Conservation (phyloP, 257 asterid species). For the Solanum stenotomum region DNA sequence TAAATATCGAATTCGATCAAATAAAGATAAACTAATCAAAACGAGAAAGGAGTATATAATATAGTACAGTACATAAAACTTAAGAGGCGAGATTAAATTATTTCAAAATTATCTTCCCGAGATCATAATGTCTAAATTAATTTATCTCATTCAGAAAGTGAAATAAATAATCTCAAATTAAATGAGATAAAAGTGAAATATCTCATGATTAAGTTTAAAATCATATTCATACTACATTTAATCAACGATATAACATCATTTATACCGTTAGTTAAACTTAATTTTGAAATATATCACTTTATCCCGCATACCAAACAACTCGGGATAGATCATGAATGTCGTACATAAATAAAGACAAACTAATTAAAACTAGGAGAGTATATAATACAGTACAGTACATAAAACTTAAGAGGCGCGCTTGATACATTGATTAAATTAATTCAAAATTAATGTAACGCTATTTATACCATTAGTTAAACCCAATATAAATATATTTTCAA, state of each 20-base stretch:
- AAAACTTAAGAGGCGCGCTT: too few relatives aligned
- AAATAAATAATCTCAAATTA: neutral
- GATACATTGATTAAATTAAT: too few relatives aligned
- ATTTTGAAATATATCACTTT: too few relatives aligned
- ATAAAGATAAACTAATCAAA: too few relatives aligned
- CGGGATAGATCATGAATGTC: neutral
- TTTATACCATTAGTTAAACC: too few relatives aligned
- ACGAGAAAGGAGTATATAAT: neutral
- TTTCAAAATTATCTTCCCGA: neutral
- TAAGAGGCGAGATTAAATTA: neutral
- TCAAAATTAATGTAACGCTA: too few relatives aligned
- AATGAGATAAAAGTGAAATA: neutral
- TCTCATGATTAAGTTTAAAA: neutral
- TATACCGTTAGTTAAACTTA: too few relatives aligned
- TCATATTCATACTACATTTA: neutral
- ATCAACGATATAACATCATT: neutral
- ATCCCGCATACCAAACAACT: too few relatives aligned
- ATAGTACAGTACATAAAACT: neutral
- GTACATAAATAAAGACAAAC: too few relatives aligned
- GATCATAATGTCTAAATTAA: neutral
- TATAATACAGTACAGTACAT: too few relatives aligned
- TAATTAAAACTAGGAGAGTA: fast-evolving
- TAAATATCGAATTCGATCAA: neutral
- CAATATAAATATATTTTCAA: too few relatives aligned
- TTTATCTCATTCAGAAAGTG: neutral